Evolutionary conservation across 2,329 filamentous ascomycete genomes (phyloP).

Genomic region (Phyllosticta citriasiana): DNA sequence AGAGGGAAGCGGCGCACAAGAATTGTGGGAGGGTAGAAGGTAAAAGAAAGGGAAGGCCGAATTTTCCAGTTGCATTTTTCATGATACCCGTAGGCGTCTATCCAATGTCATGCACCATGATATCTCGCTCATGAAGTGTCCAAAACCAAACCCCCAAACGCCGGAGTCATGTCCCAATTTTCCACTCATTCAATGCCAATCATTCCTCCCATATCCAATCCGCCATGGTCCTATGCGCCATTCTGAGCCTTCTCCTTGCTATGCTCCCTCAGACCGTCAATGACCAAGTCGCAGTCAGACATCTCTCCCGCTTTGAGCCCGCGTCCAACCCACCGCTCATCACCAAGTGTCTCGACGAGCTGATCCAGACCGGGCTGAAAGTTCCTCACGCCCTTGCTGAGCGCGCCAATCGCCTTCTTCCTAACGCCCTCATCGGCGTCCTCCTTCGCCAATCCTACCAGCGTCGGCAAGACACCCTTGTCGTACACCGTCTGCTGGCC

Average conservation of each 20-base stretch:
- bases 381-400: conserved; percentile 80
- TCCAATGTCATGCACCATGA: not conserved
- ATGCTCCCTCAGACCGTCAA: conserved; percentile 52
- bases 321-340: conserved; percentile 42
- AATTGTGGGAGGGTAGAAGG: not conserved
- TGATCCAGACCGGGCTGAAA: conserved; percentile 66
- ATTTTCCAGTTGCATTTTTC: not conserved
- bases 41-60: not conserved
- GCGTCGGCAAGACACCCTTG: conserved; percentile 56
- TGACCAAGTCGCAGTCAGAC: conserved; percentile 70
- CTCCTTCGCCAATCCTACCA: conserved; percentile 56
- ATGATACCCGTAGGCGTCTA: conserved; percentile 6
- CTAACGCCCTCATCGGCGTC: conserved; percentile 55
- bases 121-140: not conserved
- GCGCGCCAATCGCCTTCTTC: conserved; percentile 79
- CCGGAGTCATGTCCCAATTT: not conserved
- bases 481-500: conserved; percentile 63
- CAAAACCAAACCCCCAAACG: conserved; percentile 4
- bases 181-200: not conserved
- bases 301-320: conserved; percentile 72
- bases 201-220: not conserved
- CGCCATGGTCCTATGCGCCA: not conserved
- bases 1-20: not conserved
- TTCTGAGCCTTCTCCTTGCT: conserved; percentile 7
- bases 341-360: conserved; percentile 56